A percentile compares a stretch with the other conserved stretches of the same genome.
phyloP scores from a whole-genome alignment of 2,329 filamentous ascomycete species.

The Pseudogymnoascus sp. region DNA sequence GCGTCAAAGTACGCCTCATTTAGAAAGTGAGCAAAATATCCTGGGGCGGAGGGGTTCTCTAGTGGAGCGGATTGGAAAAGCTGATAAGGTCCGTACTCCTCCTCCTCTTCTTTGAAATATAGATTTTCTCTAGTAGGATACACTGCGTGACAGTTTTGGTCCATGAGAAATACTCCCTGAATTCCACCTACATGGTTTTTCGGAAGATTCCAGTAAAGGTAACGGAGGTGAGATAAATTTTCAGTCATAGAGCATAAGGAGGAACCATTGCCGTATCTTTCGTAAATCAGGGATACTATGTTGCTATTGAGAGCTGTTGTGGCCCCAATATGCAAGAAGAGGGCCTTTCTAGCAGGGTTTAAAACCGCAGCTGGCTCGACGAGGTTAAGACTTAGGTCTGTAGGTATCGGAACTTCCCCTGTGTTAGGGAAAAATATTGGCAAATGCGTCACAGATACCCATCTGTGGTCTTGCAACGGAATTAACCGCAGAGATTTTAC shows the following conservation, averaged over 20 bases:
- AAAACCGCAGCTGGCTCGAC: conserved; percentile 9
- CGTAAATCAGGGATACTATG: conserved; percentile 4
- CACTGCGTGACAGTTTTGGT: neutral
- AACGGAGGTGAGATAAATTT: neutral
- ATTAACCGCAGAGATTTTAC: neutral
- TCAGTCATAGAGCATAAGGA: neutral
- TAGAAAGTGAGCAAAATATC: neutral
- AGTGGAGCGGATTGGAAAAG: neutral
- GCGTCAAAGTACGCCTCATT: neutral
- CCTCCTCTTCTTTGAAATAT: neutral
- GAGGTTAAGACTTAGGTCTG: conserved; percentile 14
- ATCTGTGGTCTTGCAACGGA: conserved; percentile 10
- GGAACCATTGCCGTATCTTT: neutral
- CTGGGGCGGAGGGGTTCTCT: neutral
- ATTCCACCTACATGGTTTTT: neutral
- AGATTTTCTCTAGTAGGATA: neutral
- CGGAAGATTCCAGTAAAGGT: conserved; percentile 1
- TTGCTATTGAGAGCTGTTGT: conserved; percentile 7
- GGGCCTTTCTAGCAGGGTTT: conserved; percentile 10
- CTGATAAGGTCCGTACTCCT: neutral
- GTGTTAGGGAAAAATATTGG: conserved; percentile 13
- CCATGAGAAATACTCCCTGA: neutral
- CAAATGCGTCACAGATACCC: conserved; percentile 9
- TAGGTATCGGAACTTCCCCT: conserved; percentile 12
- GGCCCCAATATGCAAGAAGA: conserved; percentile 14